Conservation (phyloP, 257 asterid species). For the Lantana camara region DNA sequence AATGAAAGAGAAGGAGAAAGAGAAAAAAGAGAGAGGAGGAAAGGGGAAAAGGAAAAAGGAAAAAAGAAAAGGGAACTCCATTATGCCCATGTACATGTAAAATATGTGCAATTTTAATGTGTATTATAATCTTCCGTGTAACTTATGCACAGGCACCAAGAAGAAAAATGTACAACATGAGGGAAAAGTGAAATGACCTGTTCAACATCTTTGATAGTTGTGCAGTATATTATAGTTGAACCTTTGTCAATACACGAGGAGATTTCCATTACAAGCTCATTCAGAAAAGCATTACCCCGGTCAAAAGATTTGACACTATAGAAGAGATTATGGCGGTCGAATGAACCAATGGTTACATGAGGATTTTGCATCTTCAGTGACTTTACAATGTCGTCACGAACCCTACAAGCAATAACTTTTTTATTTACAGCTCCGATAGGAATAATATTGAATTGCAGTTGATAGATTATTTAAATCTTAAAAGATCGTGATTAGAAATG, state of each 20-base stretch:
- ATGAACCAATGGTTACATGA: constrained; percentile 79
- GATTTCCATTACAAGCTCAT: constrained; percentile 66
- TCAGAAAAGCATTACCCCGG: constrained; percentile 56
- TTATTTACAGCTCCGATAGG: constrained; percentile 20
- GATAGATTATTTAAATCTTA: constrained; percentile 12
- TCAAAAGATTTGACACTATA: constrained; percentile 70
- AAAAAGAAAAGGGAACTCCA: not conserved
- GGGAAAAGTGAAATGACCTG: constrained; percentile 49
- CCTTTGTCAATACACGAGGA: constrained; percentile 48
- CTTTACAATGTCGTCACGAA: constrained; percentile 65
- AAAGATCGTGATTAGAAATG: not conserved
- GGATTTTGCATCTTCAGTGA: constrained; percentile 80
- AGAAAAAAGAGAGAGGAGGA: too few relatives aligned
- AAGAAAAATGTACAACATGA: constrained; percentile 4
- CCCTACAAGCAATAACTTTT: constrained; percentile 51
- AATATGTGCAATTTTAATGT: constrained; percentile 6
- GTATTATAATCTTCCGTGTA: constrained; percentile 10
- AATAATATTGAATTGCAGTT: constrained; percentile 7
- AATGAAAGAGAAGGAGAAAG: not conserved
- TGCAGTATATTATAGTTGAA: constrained; percentile 84
- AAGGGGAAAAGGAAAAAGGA: not conserved
- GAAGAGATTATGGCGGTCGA: constrained; percentile 89
- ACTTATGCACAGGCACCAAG: not conserved
- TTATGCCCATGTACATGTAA: not conserved
- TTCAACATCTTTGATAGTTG: constrained; percentile 86